Evolutionary conservation across 164 flowering plant genomes (phyloP), one percentile per base, ranked within the genome.

Genomic region (Cinnamomum micranthum): DNA sequence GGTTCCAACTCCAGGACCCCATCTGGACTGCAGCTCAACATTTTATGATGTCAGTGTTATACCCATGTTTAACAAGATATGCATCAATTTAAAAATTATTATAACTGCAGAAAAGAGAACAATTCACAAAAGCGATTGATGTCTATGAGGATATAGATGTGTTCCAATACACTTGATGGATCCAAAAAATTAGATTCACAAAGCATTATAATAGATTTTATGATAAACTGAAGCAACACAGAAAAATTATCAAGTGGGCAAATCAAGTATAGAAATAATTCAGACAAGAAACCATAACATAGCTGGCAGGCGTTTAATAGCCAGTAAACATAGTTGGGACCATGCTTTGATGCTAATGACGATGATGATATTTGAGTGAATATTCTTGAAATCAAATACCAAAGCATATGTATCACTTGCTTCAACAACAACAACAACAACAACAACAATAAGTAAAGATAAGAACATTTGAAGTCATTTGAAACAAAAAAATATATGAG

Each of bases 1-100:
- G 99, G 99, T 82, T 89, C 87, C 79, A 93, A 84, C 85, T 92
- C 92, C 78, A 93, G 73, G 68, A 86, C 64, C 31, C 85, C 91
- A 85, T 88, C 85, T 65, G 80, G 70, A 79, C 98, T 95, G 96
- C 83, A 86, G 50, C 35, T 23, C 74, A 77, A 71, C 41, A 73
- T 69, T n/a, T 55, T 73, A 52, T 28, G 23, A 68, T 2, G 68
- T 68, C 35, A 41, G 27, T 58, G 11, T 28, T 33, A 67, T 19
- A 15, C 10, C 1, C 17, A 47, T 22, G 71, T 17, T 69, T n/a
- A 69, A 35, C 52, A 69, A 69, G 9, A 47, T 47, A 69, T n/a
- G 47, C 71, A 33, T 31, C 20, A 55, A 55, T 11, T 55, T 15
- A 55, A 55, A 17, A 14, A 55, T 55, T 1, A 4, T 19, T 5